phyloP scores from a whole-genome alignment of 495 filamentous ascomycete species.

The Penicillium coffeae region DNA sequence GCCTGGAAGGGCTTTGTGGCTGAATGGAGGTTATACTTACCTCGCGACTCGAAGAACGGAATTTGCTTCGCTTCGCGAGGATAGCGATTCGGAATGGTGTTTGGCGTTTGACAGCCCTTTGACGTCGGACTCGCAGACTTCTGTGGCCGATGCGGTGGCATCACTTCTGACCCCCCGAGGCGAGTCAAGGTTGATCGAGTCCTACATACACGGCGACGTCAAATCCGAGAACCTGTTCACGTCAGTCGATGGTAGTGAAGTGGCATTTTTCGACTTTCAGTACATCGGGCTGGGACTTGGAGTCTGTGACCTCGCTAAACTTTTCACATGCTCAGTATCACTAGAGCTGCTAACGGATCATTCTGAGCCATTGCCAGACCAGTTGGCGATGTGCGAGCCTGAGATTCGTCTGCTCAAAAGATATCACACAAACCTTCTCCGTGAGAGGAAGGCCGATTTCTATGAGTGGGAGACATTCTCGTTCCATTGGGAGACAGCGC shows the following conservation, averaged over 20 bases:
- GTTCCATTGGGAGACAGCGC: conserved; percentile 37
- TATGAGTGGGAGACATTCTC: conserved; percentile 30
- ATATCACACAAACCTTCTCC: conserved; percentile 21
- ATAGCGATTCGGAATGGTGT: conserved; percentile 32
- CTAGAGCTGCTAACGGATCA: conserved; percentile 26
- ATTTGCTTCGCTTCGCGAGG: conserved; percentile 25
- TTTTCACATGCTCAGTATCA: conserved; percentile 40
- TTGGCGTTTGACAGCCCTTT: conserved; percentile 15
- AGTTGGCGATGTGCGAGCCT: conserved; percentile 25
- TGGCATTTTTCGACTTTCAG: conserved; percentile 42
- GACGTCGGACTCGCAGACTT: conserved; percentile 10
- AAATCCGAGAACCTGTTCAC: conserved; percentile 45
- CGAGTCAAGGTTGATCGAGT: conserved; percentile 21
- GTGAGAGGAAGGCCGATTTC: conserved; percentile 2
- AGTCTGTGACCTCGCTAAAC: conserved; percentile 39
- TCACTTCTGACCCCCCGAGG: conserved; percentile 26
- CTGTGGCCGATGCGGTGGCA: conserved; percentile 31
- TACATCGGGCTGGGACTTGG: conserved; percentile 37
- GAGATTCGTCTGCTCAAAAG: conserved; percentile 26
- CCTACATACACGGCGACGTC: conserved; percentile 40
- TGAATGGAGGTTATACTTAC: conserved; percentile 41
- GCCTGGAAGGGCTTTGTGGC: conserved; percentile 22
- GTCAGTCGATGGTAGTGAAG: conserved; percentile 19
- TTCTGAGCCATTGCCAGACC: conserved; percentile 20
- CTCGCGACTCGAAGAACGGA: conserved; percentile 35